A percentile compares a stretch with the other conserved stretches of the same genome.
These are phyloP conservation scores for Neofusicoccum kwambonambiense DNA, from an alignment of 2,329 filamentous ascomycete species.

Conservation along the genomic window DNA sequence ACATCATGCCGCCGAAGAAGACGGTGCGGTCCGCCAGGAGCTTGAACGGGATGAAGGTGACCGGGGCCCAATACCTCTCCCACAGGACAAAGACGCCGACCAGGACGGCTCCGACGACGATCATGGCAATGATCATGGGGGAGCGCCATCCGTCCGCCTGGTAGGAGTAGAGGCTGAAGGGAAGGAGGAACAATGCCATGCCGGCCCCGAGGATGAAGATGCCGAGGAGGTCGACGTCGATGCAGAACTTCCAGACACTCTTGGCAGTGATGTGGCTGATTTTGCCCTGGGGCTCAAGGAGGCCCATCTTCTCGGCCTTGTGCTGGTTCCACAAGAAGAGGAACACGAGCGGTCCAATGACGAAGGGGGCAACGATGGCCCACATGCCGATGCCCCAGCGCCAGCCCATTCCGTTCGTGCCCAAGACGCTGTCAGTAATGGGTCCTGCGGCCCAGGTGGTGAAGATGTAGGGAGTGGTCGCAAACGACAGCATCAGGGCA, in stretches of 20 bases:
- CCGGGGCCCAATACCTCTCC: conserved; percentile 37
- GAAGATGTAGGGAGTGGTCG: conserved; percentile 32
- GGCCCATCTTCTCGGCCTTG: conserved; percentile 51
- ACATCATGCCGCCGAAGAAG: conserved; percentile 56
- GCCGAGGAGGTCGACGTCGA: not conserved
- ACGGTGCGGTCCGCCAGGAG: conserved; percentile 51
- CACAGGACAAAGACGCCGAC: conserved; percentile 41
- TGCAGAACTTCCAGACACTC: not conserved
- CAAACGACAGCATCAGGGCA: conserved; percentile 60
- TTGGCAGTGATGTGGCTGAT: not conserved
- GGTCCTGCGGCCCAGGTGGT: conserved; percentile 33
- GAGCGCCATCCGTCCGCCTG: conserved; percentile 37
- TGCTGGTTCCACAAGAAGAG: conserved; percentile 57
- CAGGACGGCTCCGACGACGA: conserved; percentile 36
- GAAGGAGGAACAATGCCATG: conserved; percentile 62
- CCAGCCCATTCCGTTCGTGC: conserved; percentile 52
- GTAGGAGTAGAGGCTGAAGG: conserved; percentile 48
- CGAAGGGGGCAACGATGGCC: conserved; percentile 61
- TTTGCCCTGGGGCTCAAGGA: conserved; percentile 8
- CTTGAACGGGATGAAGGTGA: conserved; percentile 45
- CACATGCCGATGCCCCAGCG: conserved; percentile 69
- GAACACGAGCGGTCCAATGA: conserved; percentile 61
- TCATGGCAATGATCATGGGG: conserved; percentile 39
- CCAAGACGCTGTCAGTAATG: conserved; percentile 41
- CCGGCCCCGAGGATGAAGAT: conserved; percentile 54